Base-by-base conservation (phyloP, 805 yeast species). In the Metschnikowia peoriensis region DNA sequence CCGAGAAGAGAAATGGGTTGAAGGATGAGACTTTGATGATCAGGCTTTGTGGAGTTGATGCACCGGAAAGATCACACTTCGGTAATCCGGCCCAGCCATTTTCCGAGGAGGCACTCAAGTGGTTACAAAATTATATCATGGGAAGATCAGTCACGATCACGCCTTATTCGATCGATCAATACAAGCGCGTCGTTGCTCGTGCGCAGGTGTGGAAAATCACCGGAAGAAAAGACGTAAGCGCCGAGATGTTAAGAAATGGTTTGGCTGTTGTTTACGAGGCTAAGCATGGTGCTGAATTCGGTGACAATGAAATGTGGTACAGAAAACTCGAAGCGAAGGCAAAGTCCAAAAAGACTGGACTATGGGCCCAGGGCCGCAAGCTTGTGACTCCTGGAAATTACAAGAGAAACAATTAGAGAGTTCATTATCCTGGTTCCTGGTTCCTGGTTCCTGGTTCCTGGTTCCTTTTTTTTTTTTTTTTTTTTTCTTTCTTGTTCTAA, bases 31-130 rank as follows among this genome's bases (percentile, higher is more conserved):
- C 99, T 0, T 72, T 94, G 38, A 85, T 86, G 67, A 81, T 94
- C 5, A 76, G 99, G 45, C 71, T 94, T 17, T 88, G 94, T 68
- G 99, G 97, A 0, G 86, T 93, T 14, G 99, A 94, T 76, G 99
- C 99, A 0, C 99, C 99, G 1, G 99, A 94, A 65, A 75, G 96
- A 41, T 81, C 96, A 1, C 97, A 94, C 72, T 94, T 89, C 68
- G 99, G 99, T 0, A 87, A 88, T 54, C 91, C 96, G 0, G 87
- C 96, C 0, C 99, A 94, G 66, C 93, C 94, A 0, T 88, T 70
- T 64, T 83, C 94, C 37, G 89, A 84, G 40, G 97, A 94, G 59
- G 94, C 97, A 0, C 68, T 92, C 51, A 63, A 62, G 6, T 94
- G 97, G 97, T 72, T 94, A 35, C 74, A 86, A 38, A 59, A 69